A percentile compares a stretch with the other conserved stretches of the same genome.
phyloP scores from a whole-genome alignment of 192 early-diverging fungal species.

The Umbelopsis ramanniana region DNA sequence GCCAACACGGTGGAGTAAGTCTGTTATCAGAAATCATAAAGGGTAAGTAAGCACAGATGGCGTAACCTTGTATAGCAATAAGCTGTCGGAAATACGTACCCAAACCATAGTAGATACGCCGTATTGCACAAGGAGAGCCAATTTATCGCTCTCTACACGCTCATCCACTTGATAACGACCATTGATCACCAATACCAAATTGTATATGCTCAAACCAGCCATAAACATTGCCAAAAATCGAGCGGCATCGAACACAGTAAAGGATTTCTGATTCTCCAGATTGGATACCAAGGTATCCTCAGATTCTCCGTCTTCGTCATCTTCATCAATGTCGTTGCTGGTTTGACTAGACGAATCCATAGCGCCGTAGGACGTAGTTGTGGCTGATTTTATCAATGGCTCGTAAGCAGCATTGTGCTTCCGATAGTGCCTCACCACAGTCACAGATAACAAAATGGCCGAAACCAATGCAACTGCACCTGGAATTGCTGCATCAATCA shows the following conservation, averaged over 20 bases:
- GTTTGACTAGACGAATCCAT: conserved; percentile 12
- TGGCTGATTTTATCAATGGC: conserved; percentile 1
- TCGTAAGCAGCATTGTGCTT: conserved; percentile 10
- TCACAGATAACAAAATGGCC: conserved; percentile 5
- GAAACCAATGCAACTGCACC: conserved; percentile 10
- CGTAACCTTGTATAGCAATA: neutral
- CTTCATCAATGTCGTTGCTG: neutral
- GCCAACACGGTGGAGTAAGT: conserved; percentile 11
- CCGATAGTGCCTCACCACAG: conserved; percentile 22
- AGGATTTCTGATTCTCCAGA: conserved; percentile 3
- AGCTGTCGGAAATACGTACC: conserved; percentile 16
- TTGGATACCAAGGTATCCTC: conserved; percentile 23
- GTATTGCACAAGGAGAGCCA: conserved; percentile 24
- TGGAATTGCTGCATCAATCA: conserved; percentile 27
- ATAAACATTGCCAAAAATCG: conserved; percentile 26
- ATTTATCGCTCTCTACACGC: conserved; percentile 11
- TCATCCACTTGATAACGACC: conserved; percentile 22
- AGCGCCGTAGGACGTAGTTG: neutral
- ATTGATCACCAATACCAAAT: conserved; percentile 10
- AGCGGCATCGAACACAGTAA: conserved; percentile 22
- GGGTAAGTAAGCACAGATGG: neutral
- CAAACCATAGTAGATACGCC: conserved; percentile 13
- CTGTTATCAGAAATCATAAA: neutral
- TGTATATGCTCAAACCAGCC: conserved; percentile 1
- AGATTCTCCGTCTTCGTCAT: conserved; percentile 14